Conservation (phyloP, 495 filamentous ascomycete species). For the Penicillium odoratum region DNA sequence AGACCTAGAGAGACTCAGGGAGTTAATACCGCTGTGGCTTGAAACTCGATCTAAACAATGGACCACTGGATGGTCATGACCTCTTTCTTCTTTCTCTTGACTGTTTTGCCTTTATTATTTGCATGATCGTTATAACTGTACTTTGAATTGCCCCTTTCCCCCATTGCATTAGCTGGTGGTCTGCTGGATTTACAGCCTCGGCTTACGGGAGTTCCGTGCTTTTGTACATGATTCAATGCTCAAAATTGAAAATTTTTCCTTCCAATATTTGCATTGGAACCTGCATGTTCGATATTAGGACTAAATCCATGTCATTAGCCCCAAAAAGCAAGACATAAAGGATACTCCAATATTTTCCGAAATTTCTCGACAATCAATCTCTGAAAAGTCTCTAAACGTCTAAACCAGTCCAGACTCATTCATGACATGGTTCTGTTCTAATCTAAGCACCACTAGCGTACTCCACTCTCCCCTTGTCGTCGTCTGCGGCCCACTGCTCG, state of each 20-base stretch:
- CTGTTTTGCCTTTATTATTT: conserved; percentile 6
- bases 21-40: conserved; percentile 38
- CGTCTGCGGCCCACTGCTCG: conserved; percentile 26
- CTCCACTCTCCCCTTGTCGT: conserved; percentile 28
- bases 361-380: too few relatives aligned
- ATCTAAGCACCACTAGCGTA: conserved; percentile 29
- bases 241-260: not conserved
- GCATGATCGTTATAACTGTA: not conserved
- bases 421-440: conserved; percentile 23
- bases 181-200: conserved; percentile 20
- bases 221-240: conserved; percentile 4
- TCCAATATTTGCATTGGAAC: conserved; percentile 13
- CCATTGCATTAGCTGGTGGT: conserved; percentile 23
- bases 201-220: conserved; percentile 17
- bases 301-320: conserved; percentile 1
- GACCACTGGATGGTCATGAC: conserved; percentile 16
- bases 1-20: conserved; percentile 36
- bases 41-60: conserved; percentile 14
- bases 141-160: conserved; percentile 8
- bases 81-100: not conserved
- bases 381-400: not conserved
- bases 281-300: conserved; percentile 1
- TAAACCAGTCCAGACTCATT: conserved; percentile 7
- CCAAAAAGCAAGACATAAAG: not conserved
- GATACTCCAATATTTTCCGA: not conserved